phyloP scores from a whole-genome alignment of 306 rosid species.

The Prosopis cineraria region DNA sequence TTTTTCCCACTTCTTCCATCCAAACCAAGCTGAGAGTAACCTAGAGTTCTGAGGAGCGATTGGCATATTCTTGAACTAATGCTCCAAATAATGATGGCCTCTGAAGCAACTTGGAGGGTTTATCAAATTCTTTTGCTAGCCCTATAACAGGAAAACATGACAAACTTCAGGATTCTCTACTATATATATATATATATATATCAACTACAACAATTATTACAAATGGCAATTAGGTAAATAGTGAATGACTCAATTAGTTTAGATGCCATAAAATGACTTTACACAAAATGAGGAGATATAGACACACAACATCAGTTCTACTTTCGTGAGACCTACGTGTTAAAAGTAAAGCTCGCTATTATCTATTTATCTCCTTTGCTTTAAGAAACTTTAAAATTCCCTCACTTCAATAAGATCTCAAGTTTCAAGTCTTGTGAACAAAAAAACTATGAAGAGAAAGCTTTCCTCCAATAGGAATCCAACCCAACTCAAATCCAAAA shows the following conservation, averaged over 20 bases:
- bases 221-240: neutral
- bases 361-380: no score
- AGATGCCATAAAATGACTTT: neutral
- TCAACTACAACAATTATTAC: neutral
- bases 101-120: slow-evolving; percentile 73
- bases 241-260: neutral
- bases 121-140: slow-evolving; percentile 77
- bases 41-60: slow-evolving; percentile 70
- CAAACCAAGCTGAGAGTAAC: no score
- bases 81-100: slow-evolving; percentile 77
- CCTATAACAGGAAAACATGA: slow-evolving; percentile 47
- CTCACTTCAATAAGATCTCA: no score
- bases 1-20: no score
- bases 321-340: neutral
- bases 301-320: neutral
- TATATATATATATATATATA: neutral
- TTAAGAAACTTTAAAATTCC: no score
- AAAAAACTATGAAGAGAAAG: no score
- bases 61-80: slow-evolving; percentile 90
- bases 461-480: no score
- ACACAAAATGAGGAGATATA: neutral
- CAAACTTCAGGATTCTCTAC: neutral
- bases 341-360: no score
- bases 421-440: neutral
- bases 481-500: no score